Base-by-base conservation (phyloP, 2,329 filamentous ascomycete genomes). In the Sodiomyces alkalinus region DNA sequence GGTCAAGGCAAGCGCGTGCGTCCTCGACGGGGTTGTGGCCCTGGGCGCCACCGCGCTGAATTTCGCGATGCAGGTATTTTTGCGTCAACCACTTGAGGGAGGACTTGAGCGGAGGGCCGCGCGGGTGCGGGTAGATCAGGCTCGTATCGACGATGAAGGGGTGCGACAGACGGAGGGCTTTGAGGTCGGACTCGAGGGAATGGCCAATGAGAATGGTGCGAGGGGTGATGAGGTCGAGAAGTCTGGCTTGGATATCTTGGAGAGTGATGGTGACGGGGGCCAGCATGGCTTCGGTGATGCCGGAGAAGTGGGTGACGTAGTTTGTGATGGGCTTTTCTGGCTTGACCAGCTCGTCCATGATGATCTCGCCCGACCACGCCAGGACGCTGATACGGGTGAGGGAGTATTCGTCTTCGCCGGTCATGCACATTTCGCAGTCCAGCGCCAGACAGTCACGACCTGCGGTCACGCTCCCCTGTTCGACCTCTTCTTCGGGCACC, bases 341-440 rank as follows among this genome's bases (percentile, higher is more conserved):
- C 56, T 90, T 92, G 43, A 98, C 90, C 9, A 96, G 68, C 54
- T 92, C 80, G 48, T 98, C 90, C 28, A 96, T 56, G 11, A 93
- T 62, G 7, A 80, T 68, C 19, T 73, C 69, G 27, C 86, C 86
- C 40, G 85, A 72, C 87, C 90, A 98, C 34, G 74, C 62, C 6
- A 98, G 60, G 21, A 96, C 52, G 47, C 85, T 94, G 47, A 96
- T 78, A 32, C 90, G 74, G 2, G 90, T 92, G 23, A 98, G 71
- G 19, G 86, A 82, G 37, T 79, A 82, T 39, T 81, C 70, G 26
- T 74, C 74, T 35, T 78, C 73, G 34, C 76, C 80, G 3, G 85
- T 92, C 55, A 83, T 75, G 49, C 86, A 93, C 90, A 98, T 98
- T 53, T 98, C 90, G 53, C 90, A 98, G 49, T 98, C 90, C 30